Evolutionary conservation across 164 flowering plant species (phyloP), one percentile per base, ranked within the genome.

Genomic region (Umbellularia californica): DNA sequence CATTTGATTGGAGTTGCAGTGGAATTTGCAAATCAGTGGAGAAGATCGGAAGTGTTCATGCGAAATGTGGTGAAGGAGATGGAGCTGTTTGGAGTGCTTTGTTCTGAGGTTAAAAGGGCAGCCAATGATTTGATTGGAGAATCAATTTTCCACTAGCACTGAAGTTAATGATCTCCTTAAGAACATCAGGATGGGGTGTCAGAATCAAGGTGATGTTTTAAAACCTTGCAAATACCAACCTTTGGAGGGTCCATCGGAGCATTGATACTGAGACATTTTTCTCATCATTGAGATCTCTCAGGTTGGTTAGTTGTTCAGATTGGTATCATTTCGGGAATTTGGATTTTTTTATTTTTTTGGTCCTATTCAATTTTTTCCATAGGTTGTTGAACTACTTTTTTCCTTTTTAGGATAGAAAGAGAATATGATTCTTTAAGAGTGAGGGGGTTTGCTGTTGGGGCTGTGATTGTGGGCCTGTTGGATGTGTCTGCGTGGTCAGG

Each of bases 1-100:
- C 96, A 60, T 93, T 93, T 79, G 97, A 93, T 81, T 91, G 97
- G 97, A 88, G 89, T 77, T 93, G 97, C 84, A 91, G 96, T 82
- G 96, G 97, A 23, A 91, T 93, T 66, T 93, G 97, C 85, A 87
- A 87, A 64, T 93, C 97, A 25, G 96, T 90, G 68, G 97, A 90
- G 74, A 89, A 76, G 81, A 87, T 93, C 60, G 89, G 88, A 71
- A 76, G 66, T 67, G 96, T 93, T 70, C 97, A 93, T 71, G 85
- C 78, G 74, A 88, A 81, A 70, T 93, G 97, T 72, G 90, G 93
- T 60, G 94, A 93, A 82, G 94, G 92, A 27, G 91, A 89, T 65
- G 91, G 79, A 65, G 90, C 90, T 70, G 85, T 89, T 73, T 93
- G 97, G 97, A 83, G 81, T 81, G 88, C 88, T 51, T 72, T 83